Conservation (phyloP, 2,329 filamentous ascomycete genomes). For the Chaetomium olivaceum region DNA sequence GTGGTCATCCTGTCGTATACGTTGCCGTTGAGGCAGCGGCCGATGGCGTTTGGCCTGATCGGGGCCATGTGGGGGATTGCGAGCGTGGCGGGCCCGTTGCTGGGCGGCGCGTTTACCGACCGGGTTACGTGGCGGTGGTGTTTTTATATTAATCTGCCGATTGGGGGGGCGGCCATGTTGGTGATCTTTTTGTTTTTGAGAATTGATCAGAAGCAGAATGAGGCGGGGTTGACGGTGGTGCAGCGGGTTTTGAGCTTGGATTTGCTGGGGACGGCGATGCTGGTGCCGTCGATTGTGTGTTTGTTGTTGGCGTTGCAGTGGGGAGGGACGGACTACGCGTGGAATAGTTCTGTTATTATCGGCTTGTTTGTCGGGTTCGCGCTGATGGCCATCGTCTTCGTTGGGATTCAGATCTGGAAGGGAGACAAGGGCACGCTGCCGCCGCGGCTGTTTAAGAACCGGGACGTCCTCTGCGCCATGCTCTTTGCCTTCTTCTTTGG, state of each 20-base stretch:
- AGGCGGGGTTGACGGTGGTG: conserved; percentile 38
- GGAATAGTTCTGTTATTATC: conserved; percentile 51
- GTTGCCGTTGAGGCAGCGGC: conserved; percentile 56
- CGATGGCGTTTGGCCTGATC: conserved; percentile 55
- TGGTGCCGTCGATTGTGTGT: conserved; percentile 54
- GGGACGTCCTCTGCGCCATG: conserved; percentile 43
- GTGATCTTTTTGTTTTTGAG: conserved; percentile 31
- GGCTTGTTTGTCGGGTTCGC: conserved; percentile 54
- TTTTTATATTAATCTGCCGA: conserved; percentile 46
- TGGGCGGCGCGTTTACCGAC: conserved; percentile 54
- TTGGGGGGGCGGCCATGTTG: conserved; percentile 34
- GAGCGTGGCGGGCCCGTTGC: conserved; percentile 49
- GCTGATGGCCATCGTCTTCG: conserved; percentile 49
- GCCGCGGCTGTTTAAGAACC: conserved; percentile 50
- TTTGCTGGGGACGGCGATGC: conserved; percentile 49
- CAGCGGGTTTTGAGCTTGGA: conserved; percentile 50
- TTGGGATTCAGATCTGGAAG: conserved; percentile 47
- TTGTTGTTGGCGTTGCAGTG: conserved; percentile 59
- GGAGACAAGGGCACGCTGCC: conserved; percentile 53
- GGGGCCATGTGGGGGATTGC: conserved; percentile 58
- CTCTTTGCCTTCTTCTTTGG: conserved; percentile 52
- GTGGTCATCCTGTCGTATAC: conserved; percentile 50
- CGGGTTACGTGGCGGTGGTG: conserved; percentile 55
- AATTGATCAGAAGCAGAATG: conserved; percentile 38
- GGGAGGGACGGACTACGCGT: conserved; percentile 55